Evolutionary conservation across 2,329 filamentous ascomycete species (phyloP).

Genomic region (Uncinocarpus reesii): DNA sequence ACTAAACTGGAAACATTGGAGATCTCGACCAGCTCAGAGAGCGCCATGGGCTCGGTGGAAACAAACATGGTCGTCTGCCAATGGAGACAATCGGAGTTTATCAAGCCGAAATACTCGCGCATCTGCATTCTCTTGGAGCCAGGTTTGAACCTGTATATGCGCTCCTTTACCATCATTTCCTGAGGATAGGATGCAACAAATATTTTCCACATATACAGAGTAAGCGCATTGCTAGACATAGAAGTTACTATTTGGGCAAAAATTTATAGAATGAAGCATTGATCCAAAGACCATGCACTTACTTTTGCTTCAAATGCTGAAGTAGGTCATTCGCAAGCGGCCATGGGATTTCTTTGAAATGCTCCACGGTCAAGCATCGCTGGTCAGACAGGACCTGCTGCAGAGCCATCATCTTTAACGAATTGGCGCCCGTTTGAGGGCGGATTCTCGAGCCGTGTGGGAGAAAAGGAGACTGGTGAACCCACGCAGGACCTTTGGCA

Average conservation of each 20-base stretch:
- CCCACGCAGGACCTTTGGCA: slow-evolving; percentile 27
- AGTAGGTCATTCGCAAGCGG: slow-evolving; percentile 32
- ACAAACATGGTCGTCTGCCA: slow-evolving; percentile 33
- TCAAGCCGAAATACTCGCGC: slow-evolving; percentile 28
- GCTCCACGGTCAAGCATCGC: slow-evolving; percentile 25
- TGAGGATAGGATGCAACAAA: slow-evolving; percentile 30
- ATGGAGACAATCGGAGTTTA: slow-evolving; percentile 24
- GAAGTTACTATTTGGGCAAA: slow-evolving; percentile 5
- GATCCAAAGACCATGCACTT: slow-evolving; percentile 13
- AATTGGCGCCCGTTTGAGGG: slow-evolving; percentile 23
- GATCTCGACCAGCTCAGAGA: slow-evolving; percentile 32
- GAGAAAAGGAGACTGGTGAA: slow-evolving; percentile 31
- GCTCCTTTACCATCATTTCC: slow-evolving; percentile 25
- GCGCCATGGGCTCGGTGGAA: slow-evolving; percentile 22
- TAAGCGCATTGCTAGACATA: slow-evolving; percentile 27
- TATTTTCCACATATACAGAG: slow-evolving; percentile 37
- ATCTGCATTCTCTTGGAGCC: slow-evolving; percentile 24
- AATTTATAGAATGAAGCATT: too few relatives aligned
- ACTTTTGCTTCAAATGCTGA: slow-evolving; percentile 31
- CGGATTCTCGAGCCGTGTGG: slow-evolving; percentile 22
- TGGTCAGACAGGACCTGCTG: slow-evolving; percentile 28
- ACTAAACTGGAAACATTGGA: slow-evolving; percentile 32
- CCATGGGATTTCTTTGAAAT: slow-evolving; percentile 35
- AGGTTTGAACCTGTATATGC: slow-evolving; percentile 27
- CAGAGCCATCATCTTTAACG: slow-evolving; percentile 30